Percentiles rank a stretch among this genome's conserved stretches.
These are phyloP conservation scores for Alloteropsis semialata DNA, from an alignment of 176 grass and related monocot species.

Conservation along the genomic window DNA sequence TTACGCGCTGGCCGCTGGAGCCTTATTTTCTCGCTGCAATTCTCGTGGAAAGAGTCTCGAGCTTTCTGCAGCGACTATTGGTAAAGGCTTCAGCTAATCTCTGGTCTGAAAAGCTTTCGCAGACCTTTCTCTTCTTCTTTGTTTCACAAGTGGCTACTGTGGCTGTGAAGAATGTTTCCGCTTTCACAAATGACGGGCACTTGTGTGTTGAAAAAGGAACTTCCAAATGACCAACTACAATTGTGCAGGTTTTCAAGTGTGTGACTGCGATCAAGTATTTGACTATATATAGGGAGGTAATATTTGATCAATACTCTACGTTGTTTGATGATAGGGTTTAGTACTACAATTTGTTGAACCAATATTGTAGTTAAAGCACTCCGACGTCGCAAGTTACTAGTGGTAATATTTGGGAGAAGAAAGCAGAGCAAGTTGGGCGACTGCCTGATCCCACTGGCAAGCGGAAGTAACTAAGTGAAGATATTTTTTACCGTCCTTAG, in stretches of 20 bases:
- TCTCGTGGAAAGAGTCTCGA: not conserved
- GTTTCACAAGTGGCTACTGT: not conserved
- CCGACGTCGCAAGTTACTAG: not conserved
- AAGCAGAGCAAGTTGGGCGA: not conserved
- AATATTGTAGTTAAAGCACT: not conserved
- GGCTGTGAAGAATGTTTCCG: conserved; percentile 12
- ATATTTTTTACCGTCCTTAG: not conserved
- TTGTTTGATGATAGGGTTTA: not conserved
- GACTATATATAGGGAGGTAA: not conserved
- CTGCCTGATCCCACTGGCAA: not conserved
- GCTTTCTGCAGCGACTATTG: conserved; percentile 24
- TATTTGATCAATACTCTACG: not conserved
- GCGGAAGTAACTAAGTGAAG: not conserved
- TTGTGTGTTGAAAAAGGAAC: not conserved
- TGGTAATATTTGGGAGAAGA: not conserved
- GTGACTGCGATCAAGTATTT: conserved; percentile 10
- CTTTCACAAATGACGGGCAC: conserved; percentile 27
- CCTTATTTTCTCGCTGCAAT: conserved; percentile 35
- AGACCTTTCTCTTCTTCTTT: conserved; percentile 1
- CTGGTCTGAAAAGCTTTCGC: not conserved
- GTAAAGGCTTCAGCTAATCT: not conserved
- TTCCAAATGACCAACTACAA: not conserved
- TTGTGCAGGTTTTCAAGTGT: not conserved
- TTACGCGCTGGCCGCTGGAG: not conserved
- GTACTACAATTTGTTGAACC: not conserved